Evolutionary conservation across 345 rosid genomes (phyloP).

Genomic region (Anastatica hierochuntica): DNA sequence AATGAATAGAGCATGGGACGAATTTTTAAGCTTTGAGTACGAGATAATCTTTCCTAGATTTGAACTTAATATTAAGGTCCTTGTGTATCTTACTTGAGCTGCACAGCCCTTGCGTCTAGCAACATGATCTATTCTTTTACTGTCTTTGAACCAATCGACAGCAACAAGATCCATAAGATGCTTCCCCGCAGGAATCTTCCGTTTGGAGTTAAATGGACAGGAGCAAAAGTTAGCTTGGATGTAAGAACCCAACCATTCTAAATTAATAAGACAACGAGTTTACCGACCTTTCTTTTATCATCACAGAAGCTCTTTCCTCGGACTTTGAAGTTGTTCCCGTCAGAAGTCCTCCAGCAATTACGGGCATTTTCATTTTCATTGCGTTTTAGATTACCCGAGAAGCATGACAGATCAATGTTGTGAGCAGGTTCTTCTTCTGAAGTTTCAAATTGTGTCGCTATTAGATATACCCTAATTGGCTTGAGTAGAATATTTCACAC

Average conservation of each 20-base stretch:
- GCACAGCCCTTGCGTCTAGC: conserved; percentile 93
- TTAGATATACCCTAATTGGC: conserved; percentile 1
- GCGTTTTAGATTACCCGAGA: conserved; percentile 67
- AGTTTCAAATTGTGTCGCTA: conserved; percentile 27
- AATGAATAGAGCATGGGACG: too few relatives aligned
- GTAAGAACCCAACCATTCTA: neutral
- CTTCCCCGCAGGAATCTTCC: conserved; percentile 87
- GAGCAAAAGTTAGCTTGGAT: conserved; percentile 8
- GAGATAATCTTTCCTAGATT: too few relatives aligned
- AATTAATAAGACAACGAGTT: neutral
- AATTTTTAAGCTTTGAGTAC: too few relatives aligned
- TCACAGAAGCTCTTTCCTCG: conserved; percentile 75
- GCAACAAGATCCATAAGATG: conserved; percentile 98
- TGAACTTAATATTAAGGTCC: too few relatives aligned
- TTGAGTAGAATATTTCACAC: neutral
- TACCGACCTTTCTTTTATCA: conserved; percentile 70
- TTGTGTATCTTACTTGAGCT: conserved; percentile 54
- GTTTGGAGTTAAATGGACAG: neutral
- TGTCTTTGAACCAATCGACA: conserved; percentile 99
- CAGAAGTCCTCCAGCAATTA: conserved; percentile 82
- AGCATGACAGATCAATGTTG: conserved; percentile 75
- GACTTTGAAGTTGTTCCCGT: conserved; percentile 90
- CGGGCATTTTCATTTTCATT: conserved; percentile 82
- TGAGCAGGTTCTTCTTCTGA: conserved; percentile 66
- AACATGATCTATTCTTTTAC: conserved; percentile 94